phyloP scores from a whole-genome alignment of 805 yeast genomes.

The Ogataea nitratoaversa region DNA sequence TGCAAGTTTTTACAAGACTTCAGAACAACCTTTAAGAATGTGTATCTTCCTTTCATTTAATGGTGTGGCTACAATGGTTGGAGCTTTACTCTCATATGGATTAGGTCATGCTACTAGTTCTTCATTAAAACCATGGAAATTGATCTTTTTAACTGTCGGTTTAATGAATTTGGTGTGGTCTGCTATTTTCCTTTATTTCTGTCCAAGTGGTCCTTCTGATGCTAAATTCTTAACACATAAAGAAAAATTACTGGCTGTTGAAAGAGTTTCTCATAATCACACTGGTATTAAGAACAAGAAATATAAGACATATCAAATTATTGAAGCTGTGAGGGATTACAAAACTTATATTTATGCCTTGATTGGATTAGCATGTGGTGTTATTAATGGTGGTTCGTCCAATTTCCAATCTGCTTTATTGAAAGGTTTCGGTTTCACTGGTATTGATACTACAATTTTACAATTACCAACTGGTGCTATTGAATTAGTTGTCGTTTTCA shows the following conservation, averaged over 20 bases:
- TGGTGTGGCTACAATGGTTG: conserved; percentile 17
- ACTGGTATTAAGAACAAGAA: conserved; percentile 41
- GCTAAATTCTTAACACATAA: conserved; percentile 40
- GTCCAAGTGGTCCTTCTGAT: conserved; percentile 40
- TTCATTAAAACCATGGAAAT: conserved; percentile 34
- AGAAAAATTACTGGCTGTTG: conserved; percentile 30
- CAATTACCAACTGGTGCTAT: conserved; percentile 27
- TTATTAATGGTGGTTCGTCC: conserved; percentile 55
- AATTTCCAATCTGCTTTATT: conserved; percentile 43
- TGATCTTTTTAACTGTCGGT: conserved; percentile 41
- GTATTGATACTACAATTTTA: conserved; percentile 24
- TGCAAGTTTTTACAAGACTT: conserved; percentile 25
- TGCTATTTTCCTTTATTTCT: conserved; percentile 20
- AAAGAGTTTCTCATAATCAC: conserved; percentile 33
- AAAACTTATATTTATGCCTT: conserved; percentile 26
- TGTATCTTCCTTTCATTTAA: conserved; percentile 19
- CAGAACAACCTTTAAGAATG: conserved; percentile 26
- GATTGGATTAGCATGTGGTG: conserved; percentile 33
- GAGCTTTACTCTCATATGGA: conserved; percentile 11
- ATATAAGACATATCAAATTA: conserved; percentile 38
- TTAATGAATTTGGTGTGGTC: conserved; percentile 36
- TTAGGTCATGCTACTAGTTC: conserved; percentile 5
- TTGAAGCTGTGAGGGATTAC: conserved; percentile 39
- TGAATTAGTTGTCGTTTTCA: conserved; percentile 15
- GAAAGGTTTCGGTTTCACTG: conserved; percentile 30